These are phyloP conservation scores for Botrytis porri DNA, from an alignment of 2,329 filamentous ascomycete genomes.

Conservation along the genomic window DNA sequence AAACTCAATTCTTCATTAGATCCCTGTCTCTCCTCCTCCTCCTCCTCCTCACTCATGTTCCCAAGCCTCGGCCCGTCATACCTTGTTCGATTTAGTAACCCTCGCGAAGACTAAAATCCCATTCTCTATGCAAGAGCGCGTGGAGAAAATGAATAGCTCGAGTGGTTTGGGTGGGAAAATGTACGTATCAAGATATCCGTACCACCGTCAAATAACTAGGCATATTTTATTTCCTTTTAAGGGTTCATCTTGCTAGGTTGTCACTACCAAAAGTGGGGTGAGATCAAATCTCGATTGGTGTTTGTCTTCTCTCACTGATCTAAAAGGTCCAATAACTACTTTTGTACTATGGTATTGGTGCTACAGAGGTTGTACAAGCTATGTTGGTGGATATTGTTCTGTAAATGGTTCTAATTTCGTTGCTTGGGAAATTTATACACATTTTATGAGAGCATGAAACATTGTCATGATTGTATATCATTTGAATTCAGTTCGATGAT, in stretches of 20 bases:
- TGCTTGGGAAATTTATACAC: background rate
- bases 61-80: conserved; percentile 14
- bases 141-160: conserved; percentile 14
- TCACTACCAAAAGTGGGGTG: conserved; percentile 5
- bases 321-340: background rate
- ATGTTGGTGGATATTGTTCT: background rate
- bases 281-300: conserved; percentile 15
- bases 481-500: background rate
- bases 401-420: background rate
- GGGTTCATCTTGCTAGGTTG: background rate
- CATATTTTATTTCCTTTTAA: conserved; percentile 4
- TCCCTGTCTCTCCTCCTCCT: background rate
- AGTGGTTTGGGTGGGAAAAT: background rate
- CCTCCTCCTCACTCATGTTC: background rate
- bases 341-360: background rate
- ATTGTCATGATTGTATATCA: background rate
- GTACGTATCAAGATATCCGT: background rate
- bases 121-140: conserved; percentile 9
- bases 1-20: background rate
- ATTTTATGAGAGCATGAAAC: background rate
- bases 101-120: background rate
- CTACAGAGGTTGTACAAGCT: background rate
- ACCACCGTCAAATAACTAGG: background rate
- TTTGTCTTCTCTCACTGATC: conserved; percentile 10
- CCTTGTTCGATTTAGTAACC: background rate